A percentile compares a stretch with the other conserved stretches of the same genome.
phyloP scores from a whole-genome alignment of 805 yeast species.

The Candida ipomoeae region DNA sequence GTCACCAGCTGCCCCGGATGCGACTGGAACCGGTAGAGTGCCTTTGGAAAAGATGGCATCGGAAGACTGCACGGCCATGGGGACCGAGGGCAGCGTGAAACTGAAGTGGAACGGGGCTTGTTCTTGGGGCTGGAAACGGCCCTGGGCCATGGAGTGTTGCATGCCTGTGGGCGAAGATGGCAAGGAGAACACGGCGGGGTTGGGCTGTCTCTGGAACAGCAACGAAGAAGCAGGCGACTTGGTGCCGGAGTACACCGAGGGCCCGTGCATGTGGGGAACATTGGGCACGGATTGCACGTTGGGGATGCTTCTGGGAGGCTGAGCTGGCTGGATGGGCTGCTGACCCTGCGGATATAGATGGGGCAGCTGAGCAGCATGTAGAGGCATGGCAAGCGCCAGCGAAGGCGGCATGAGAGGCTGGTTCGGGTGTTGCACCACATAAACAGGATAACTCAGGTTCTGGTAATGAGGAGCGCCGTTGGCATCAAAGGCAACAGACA shows the following conservation, averaged over 20 bases:
- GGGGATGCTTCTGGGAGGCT: not conserved
- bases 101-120: constrained; percentile 1
- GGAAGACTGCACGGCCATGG: constrained; percentile 9
- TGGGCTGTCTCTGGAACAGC: constrained; percentile 9
- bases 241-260: not conserved
- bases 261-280: constrained; percentile 5
- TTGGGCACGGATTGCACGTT: constrained; percentile 10
- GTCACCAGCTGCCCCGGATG: not conserved
- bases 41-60: constrained; percentile 14
- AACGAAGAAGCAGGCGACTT: not conserved
- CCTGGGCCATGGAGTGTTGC: constrained; percentile 2
- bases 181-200: constrained; percentile 25
- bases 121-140: not conserved
- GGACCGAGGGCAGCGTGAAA: constrained; percentile 1
- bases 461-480: constrained; percentile 30
- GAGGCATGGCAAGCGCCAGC: constrained; percentile 11
- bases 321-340: constrained; percentile 4
- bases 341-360: constrained; percentile 2
- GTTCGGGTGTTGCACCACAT: constrained; percentile 26
- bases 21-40: not conserved
- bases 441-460: constrained; percentile 31
- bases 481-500: constrained; percentile 30
- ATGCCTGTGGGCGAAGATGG: constrained; percentile 28
- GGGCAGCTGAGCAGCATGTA: constrained; percentile 1
- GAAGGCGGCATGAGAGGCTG: constrained; percentile 5